Evolutionary conservation across 371 early-diverging fungal species (phyloP), one percentile per base, ranked within the genome.

Genomic region (Dinochytrium kinnereticum): DNA sequence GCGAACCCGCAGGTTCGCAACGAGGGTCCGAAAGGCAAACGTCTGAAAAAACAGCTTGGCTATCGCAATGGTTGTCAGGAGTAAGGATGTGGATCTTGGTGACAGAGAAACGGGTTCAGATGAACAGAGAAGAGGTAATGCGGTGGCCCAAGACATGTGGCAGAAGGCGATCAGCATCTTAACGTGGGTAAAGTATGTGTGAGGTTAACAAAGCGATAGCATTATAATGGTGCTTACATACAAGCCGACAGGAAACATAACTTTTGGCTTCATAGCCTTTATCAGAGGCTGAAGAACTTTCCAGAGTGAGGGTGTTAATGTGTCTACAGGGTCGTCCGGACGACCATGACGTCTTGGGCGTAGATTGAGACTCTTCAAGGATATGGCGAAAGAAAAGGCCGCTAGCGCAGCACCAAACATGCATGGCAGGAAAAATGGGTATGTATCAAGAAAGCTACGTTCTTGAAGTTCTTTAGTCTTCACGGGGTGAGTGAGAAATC

Each of bases 11-110:
- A 80, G 26, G 13, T 21, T 19, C 26, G 33, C 49, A 3, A 76
- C 34, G 17, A 83, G 30, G 24, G n/a, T 44, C 13, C 55, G 50
- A 51, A 76, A 81, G 2, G 67, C 15, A 13, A 80, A 34, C 2
- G 77, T 64, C 69, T 84, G 86, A 30, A 67, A 69, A 33, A 71
- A 3, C n/a, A 85, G 79, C 69, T 85, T 85, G 31, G 73, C 64
- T 33, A 70, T 53, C 17, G 80, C 77, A 50, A 82, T 71, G 37
- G 73, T 24, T 13, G 79, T 69, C 59, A 81, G 36, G 33, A 57
- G 67, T 13, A 78, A 55, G 10, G 82, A 73, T 0, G 81, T 75
- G 50, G 53, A 66, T 59, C 2, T 82, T 33, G 37, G 71, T 51
- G 26, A 75, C 51, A 24, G 74, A 2, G n/a, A 0, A 1, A 40